Percentiles rank a stretch among this genome's conserved stretches.
These are phyloP conservation scores for Verticillium alfalfae DNA, from an alignment of 2,329 filamentous ascomycete genomes.

Conservation along the genomic window DNA sequence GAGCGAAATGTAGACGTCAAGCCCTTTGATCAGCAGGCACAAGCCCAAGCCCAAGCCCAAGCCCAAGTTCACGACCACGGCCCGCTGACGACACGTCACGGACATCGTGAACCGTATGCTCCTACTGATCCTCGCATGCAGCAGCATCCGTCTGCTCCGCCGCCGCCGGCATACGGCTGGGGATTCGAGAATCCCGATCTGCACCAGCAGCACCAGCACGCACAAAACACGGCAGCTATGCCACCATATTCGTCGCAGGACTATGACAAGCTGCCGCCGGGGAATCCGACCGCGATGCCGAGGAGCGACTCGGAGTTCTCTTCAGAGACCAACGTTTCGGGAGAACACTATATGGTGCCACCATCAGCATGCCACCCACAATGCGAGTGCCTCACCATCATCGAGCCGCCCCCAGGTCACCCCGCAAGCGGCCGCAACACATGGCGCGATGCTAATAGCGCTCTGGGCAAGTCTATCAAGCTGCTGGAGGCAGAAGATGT, in stretches of 20 bases:
- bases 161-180: neutral
- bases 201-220: neutral
- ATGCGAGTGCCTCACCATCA: neutral
- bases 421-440: conserved; percentile 5
- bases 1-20: neutral
- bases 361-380: neutral
- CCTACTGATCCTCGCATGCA: neutral
- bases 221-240: neutral
- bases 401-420: neutral
- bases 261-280: neutral
- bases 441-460: conserved; percentile 16
- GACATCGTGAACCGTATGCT: neutral
- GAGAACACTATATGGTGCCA: neutral
- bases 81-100: neutral
- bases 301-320: neutral
- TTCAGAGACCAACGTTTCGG: neutral
- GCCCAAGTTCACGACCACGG: neutral
- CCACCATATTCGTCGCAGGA: neutral
- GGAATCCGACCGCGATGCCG: neutral
- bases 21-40: neutral
- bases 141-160: neutral
- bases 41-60: no score
- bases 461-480: conserved; percentile 7
- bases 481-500: neutral
- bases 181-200: neutral